phyloP scores from a whole-genome alignment of 176 grass and related monocot species.

The Calamus simplicifolius region DNA sequence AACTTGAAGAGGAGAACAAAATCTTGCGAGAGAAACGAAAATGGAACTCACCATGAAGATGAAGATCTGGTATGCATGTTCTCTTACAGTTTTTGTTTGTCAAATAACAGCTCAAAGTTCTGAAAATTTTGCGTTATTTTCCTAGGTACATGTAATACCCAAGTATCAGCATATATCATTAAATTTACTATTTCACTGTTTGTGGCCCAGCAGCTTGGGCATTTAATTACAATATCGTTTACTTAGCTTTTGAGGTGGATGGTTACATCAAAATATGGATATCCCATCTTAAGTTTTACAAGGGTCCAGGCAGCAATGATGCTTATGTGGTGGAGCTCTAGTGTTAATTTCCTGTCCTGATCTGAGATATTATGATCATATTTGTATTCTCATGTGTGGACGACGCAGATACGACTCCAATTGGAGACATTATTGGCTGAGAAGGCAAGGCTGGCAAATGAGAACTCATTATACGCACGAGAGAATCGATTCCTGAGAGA shows the following conservation, averaged over 20 bases:
- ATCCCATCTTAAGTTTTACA: no score
- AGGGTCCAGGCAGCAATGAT: background rate
- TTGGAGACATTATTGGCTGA: conserved; percentile 52
- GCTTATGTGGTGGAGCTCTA: background rate
- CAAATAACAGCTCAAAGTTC: background rate
- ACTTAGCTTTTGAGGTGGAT: no score
- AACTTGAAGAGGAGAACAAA: conserved; percentile 23
- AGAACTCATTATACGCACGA: conserved; percentile 47
- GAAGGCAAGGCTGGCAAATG: conserved; percentile 52
- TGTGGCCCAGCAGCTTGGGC: no score
- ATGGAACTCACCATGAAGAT: conserved; percentile 7
- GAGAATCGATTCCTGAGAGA: conserved; percentile 57
- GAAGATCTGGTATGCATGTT: conserved; percentile 15
- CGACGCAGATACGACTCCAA: conserved; percentile 46
- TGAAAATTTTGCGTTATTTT: background rate
- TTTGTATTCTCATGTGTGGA: background rate
- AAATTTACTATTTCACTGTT: no score
- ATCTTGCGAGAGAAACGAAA: conserved; percentile 8
- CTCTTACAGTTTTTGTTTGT: background rate
- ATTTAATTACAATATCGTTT: no score
- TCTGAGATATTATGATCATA: background rate
- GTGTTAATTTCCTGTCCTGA: background rate
- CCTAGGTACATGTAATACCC: no score
- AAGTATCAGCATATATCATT: no score
- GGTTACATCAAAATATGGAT: no score